Conservation (phyloP, 2,329 filamentous ascomycete species). For the Erysiphe neolycopersici region DNA sequence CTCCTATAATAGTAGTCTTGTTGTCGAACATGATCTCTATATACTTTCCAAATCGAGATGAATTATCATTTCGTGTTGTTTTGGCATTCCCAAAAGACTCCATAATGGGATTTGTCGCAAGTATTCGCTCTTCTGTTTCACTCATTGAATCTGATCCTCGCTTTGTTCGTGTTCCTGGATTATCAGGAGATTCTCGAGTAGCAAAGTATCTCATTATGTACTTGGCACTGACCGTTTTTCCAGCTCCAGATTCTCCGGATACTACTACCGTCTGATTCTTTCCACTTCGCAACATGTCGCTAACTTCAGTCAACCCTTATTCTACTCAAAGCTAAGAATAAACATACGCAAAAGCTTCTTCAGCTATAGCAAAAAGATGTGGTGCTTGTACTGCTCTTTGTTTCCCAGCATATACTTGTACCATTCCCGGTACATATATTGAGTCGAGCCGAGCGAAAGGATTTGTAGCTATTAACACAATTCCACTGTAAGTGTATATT, state of each 20-base stretch:
- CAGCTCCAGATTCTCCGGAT: slow-evolving; percentile 95
- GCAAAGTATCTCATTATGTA: slow-evolving; percentile 99
- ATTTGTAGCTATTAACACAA: slow-evolving; percentile 94
- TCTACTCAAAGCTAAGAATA: neutral
- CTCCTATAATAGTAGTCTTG: slow-evolving; percentile 85
- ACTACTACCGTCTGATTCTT: slow-evolving; percentile 98
- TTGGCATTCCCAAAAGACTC: slow-evolving; percentile 99
- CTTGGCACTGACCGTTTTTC: slow-evolving; percentile 97
- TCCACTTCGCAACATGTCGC: slow-evolving; percentile 86
- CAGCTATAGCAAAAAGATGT: slow-evolving; percentile 93
- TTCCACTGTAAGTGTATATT: slow-evolving; percentile 98
- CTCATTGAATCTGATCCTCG: slow-evolving; percentile 63
- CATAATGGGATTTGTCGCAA: slow-evolving; percentile 98
- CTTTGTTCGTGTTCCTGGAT: slow-evolving; percentile 47
- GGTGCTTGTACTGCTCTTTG: slow-evolving; percentile 90
- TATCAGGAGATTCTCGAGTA: slow-evolving; percentile 79
- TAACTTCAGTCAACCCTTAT: slow-evolving; percentile 20
- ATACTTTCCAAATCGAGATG: slow-evolving; percentile 95
- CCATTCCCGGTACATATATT: slow-evolving; percentile 95
- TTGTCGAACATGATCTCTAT: slow-evolving; percentile 99
- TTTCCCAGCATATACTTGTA: slow-evolving; percentile 97
- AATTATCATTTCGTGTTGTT: slow-evolving; percentile 98
- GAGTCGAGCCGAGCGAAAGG: slow-evolving; percentile 94
- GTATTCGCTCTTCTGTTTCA: slow-evolving; percentile 92
- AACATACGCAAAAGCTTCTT: slow-evolving; percentile 85